Evolutionary conservation across 441 rosid species (phyloP).

Genomic region (Rhodomyrtus psidioides): DNA sequence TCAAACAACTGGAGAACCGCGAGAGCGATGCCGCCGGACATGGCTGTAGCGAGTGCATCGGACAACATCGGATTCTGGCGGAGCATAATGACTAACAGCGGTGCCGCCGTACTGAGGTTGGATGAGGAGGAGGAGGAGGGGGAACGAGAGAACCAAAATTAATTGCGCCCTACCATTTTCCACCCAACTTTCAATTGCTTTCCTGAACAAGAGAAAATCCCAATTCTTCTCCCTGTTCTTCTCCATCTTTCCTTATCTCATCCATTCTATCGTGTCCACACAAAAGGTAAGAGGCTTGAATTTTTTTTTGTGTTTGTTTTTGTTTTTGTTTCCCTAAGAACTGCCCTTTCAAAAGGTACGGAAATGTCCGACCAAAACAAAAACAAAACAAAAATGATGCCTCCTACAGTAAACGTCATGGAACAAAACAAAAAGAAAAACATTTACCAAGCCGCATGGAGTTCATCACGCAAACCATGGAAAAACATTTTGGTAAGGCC

Average conservation of each 20-base stretch:
- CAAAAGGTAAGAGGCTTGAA: neutral
- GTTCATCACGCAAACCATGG: neutral
- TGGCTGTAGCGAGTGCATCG: constrained; percentile 43
- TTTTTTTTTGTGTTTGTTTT: too few relatives aligned
- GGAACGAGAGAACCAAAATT: neutral
- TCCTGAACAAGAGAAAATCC: neutral
- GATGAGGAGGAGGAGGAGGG: neutral
- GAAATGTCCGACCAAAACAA: too few relatives aligned
- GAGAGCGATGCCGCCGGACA: constrained; percentile 39
- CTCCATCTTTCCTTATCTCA: neutral
- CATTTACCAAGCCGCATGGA: neutral
- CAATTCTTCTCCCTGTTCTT: neutral
- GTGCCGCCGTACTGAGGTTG: neutral
- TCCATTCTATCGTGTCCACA: neutral
- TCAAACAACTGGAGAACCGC: constrained; percentile 50
- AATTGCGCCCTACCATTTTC: neutral
- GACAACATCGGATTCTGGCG: constrained; percentile 43
- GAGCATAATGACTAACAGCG: constrained; percentile 29
- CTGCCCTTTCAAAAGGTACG: neutral
- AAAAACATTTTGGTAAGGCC: too few relatives aligned
- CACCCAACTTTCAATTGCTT: neutral
- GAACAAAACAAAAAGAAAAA: neutral
- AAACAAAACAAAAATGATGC: neutral
- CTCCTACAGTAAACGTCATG: neutral
- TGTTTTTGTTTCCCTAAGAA: neutral